Evolutionary conservation across 768 basidiomycete species (phyloP), one percentile per base, ranked within the genome.

Genomic region (Rhodotorula kratochvilovae): DNA sequence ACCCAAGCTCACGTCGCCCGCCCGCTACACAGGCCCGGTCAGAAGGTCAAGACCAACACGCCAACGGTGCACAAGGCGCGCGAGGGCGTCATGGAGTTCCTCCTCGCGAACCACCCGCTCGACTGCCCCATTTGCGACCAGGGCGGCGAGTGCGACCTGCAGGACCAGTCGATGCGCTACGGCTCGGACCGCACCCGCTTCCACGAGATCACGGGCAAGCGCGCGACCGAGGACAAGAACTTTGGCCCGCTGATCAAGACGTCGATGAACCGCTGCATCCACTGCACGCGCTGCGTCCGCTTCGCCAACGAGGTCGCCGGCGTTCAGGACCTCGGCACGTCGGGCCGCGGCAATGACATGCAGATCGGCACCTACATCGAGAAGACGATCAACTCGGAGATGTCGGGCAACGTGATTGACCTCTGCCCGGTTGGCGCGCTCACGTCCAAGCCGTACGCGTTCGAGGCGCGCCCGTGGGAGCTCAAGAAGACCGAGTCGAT

Each of bases 271-370:
- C 88, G 96, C 50, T 98, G 96, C 83, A 98, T 99, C 77, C 96
- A 99, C 81, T 99, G 96, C 83, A 99, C 96, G 10, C 92, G 96
- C 69, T 99, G 96, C 81, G 91, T 98, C 36, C 90, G 96, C 61
- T 99, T 99, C 79, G 95, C 96, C 39, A 99, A 98, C 82, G 96
- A 99, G 80, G 95, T 98, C 56, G 96, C 96, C 2, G 96, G 96
- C 65, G 93, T 97, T 15, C 93, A 98, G 82, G 95, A 98, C 77
- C 84, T 99, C 33, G 96, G 96, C 55, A 93, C 93, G 6, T 94
- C 93, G 5, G 96, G 96, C 19, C 89, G 95, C 70, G 96, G 96
- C 60, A 98, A 99, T 80, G 93, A 95, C 83, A 84, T 99, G 83
- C 93, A 98, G 83, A 98, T 99, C 77, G 94, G 95, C 70, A 98